A percentile compares a stretch with the other conserved stretches of the same genome.
phyloP scores from a whole-genome alignment of 202 grass and related monocot genomes.

The Setaria italica region DNA sequence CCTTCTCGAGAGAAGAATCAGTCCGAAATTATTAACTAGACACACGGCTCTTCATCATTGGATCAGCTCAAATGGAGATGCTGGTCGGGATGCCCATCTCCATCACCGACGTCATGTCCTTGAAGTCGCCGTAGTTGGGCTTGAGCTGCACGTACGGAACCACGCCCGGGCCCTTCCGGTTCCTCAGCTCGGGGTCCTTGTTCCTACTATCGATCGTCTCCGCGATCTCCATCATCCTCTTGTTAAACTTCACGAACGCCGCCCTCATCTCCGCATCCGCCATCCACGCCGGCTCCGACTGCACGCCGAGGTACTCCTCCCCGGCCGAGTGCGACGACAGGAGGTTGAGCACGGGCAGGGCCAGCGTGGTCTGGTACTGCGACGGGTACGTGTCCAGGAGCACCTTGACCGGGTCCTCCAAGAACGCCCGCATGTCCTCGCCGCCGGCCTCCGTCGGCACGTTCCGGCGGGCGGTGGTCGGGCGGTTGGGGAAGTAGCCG shows the following conservation, averaged over 20 bases:
- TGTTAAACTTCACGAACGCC: conserved; percentile 52
- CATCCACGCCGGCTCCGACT: conserved; percentile 46
- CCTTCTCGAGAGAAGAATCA: too few relatives aligned
- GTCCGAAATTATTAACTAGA: too few relatives aligned
- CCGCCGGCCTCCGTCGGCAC: conserved; percentile 50
- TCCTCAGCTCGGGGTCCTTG: neutral
- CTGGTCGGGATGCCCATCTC: conserved; percentile 68
- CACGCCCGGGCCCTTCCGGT: conserved; percentile 62
- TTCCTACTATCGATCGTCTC: conserved; percentile 54
- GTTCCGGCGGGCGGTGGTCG: conserved; percentile 55
- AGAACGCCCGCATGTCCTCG: neutral
- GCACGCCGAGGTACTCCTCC: conserved; percentile 63
- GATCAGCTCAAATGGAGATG: conserved; percentile 64
- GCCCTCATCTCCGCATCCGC: conserved; percentile 34
- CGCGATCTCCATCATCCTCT: conserved; percentile 56
- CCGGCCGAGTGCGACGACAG: conserved; percentile 60
- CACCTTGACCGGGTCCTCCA: conserved; percentile 40
- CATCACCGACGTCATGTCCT: conserved; percentile 35
- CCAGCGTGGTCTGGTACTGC: conserved; percentile 43
- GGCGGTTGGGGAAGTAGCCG: conserved; percentile 77
- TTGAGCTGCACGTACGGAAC: conserved; percentile 65
- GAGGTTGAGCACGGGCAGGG: conserved; percentile 46
- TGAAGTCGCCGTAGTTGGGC: conserved; percentile 27
- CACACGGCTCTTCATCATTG: too few relatives aligned
- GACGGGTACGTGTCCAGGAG: conserved; percentile 55